Conservation (phyloP, 768 basidiomycete genomes). For the Lyophyllum decastes region DNA sequence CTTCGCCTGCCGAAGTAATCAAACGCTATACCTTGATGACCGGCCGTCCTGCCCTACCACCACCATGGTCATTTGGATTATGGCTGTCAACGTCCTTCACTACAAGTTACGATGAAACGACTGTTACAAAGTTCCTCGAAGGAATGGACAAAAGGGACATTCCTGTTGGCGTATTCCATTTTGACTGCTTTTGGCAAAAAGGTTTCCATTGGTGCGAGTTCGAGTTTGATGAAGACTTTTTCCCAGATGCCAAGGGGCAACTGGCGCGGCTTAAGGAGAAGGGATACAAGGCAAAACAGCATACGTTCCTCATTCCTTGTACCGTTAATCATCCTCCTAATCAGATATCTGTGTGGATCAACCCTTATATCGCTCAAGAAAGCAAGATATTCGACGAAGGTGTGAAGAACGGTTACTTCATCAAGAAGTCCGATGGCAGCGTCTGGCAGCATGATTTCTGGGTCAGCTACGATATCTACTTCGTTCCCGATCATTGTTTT, state of each 20-base stretch:
- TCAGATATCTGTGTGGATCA: conserved; percentile 35
- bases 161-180: conserved; percentile 44
- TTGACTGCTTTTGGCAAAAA: conserved; percentile 46
- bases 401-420: conserved; percentile 41
- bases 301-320: conserved; percentile 2
- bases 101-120: conserved; percentile 44
- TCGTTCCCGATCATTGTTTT: background rate
- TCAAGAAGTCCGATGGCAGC: conserved; percentile 45
- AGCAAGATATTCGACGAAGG: conserved; percentile 45
- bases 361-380: conserved; percentile 44
- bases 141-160: conserved; percentile 43
- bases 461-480: conserved; percentile 14
- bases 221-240: conserved; percentile 45
- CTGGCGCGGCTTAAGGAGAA: conserved; percentile 32
- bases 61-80: conserved; percentile 50
- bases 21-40: conserved; percentile 35
- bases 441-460: conserved; percentile 42
- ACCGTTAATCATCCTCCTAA: background rate
- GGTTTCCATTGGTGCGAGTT: conserved; percentile 42
- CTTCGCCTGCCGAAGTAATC: conserved; percentile 29
- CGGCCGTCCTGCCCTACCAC: conserved; percentile 45
- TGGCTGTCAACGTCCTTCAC: conserved; percentile 52
- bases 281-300: conserved; percentile 40
- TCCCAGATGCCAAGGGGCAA: conserved; percentile 45
- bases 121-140: conserved; percentile 43